A percentile compares a stretch with the other conserved stretches of the same genome.
Conservation (phyloP, 495 filamentous ascomycete genomes). For the Penicillium atrosanguineum region DNA sequence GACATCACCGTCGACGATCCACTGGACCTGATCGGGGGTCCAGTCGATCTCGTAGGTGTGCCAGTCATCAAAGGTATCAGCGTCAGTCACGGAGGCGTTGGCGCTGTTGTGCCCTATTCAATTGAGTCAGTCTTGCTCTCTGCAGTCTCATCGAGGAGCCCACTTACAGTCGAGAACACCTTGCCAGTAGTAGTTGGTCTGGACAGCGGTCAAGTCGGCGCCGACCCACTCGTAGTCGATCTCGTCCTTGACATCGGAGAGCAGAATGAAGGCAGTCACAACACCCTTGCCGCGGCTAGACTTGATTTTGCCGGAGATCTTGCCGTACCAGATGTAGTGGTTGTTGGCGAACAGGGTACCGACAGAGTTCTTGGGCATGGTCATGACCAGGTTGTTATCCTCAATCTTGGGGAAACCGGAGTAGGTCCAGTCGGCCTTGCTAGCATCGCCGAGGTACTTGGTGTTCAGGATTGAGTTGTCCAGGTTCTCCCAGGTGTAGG, state of each 20-base stretch:
- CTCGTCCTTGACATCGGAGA: slow-evolving; percentile 94
- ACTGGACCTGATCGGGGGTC: slow-evolving; percentile 79
- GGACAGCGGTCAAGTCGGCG: slow-evolving; percentile 67
- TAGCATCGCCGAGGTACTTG: slow-evolving; percentile 82
- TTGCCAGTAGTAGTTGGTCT: slow-evolving; percentile 98
- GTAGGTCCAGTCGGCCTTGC: slow-evolving; percentile 79
- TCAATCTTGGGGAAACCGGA: slow-evolving; percentile 69
- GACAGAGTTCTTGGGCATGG: slow-evolving; percentile 82
- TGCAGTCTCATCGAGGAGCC: background rate
- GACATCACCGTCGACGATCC: slow-evolving; percentile 77
- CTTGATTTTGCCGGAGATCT: slow-evolving; percentile 81
- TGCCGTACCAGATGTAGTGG: slow-evolving; percentile 96
- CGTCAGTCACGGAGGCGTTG: slow-evolving; percentile 63
- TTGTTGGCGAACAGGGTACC: slow-evolving; percentile 84
- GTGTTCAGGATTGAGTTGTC: slow-evolving; percentile 65
- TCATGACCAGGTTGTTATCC: slow-evolving; percentile 66
- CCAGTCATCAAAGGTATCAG: slow-evolving; percentile 71
- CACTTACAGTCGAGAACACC: slow-evolving; percentile 86
- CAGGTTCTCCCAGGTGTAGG: slow-evolving; percentile 65
- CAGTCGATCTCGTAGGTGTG: slow-evolving; percentile 95
- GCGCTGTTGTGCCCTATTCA: slow-evolving; percentile 63
- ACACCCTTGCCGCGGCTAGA: slow-evolving; percentile 83
- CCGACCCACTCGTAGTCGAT: slow-evolving; percentile 97
- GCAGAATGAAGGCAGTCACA: slow-evolving; percentile 91
- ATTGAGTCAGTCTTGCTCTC: background rate